phyloP scores from a whole-genome alignment of 306 rosid genomes.

The Albizia julibrissin region DNA sequence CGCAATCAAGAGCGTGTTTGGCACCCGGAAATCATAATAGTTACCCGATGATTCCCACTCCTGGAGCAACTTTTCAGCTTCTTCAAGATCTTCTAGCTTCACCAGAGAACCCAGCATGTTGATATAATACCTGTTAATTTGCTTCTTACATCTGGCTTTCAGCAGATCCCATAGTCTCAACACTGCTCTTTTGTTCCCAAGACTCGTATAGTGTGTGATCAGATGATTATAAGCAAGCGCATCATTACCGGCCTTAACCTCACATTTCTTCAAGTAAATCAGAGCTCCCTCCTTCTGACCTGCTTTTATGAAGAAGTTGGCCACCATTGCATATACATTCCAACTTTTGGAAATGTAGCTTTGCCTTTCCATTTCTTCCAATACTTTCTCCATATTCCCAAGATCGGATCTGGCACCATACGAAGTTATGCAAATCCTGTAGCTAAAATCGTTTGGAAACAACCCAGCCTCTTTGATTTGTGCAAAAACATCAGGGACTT shows the following conservation, averaged over 20 bases:
- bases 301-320: slow-evolving; percentile 59
- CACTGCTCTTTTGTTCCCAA: slow-evolving; percentile 53
- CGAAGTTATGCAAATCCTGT: slow-evolving; percentile 63
- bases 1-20: slow-evolving; percentile 51
- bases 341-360: slow-evolving; percentile 46
- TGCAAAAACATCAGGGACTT: slow-evolving; percentile 54
- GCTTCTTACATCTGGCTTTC: slow-evolving; percentile 60
- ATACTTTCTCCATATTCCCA: slow-evolving; percentile 54
- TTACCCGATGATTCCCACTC: slow-evolving; percentile 71
- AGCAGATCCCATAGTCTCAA: slow-evolving; percentile 64
- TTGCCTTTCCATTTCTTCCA: slow-evolving; percentile 60
- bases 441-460: slow-evolving; percentile 60
- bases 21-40: slow-evolving; percentile 64
- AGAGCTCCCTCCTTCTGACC: slow-evolving; percentile 57
- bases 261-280: slow-evolving; percentile 54
- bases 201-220: slow-evolving; percentile 54
- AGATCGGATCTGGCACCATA: slow-evolving; percentile 57
- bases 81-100: slow-evolving; percentile 62
- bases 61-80: slow-evolving; percentile 48
- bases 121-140: slow-evolving; percentile 60
- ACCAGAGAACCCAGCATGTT: slow-evolving; percentile 63
- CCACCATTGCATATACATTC: slow-evolving; percentile 58
- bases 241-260: slow-evolving; percentile 46
- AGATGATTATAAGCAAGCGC: slow-evolving; percentile 58
- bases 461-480: slow-evolving; percentile 63